A percentile compares a stretch with the other conserved stretches of the same genome.
These are phyloP conservation scores for Chaetomium fimeti DNA, from an alignment of 495 filamentous ascomycete species.

Conservation along the genomic window DNA sequence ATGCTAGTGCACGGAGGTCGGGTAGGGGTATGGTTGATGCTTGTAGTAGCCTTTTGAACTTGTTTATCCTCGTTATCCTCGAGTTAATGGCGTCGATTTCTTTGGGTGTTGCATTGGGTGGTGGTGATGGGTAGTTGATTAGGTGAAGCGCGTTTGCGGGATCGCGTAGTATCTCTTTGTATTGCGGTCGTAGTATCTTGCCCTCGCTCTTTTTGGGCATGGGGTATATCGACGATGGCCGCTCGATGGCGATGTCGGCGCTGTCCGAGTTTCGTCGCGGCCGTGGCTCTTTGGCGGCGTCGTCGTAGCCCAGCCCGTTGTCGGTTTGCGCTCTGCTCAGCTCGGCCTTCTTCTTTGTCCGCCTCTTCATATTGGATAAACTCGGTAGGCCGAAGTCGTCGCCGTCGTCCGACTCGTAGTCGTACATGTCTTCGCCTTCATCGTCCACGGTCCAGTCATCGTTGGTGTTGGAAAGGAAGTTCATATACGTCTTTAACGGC, in stretches of 20 bases:
- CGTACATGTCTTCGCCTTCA: slow-evolving; percentile 65
- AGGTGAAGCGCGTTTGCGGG: slow-evolving; percentile 94
- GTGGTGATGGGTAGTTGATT: slow-evolving; percentile 78
- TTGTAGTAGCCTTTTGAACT: slow-evolving; percentile 94
- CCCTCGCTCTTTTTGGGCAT: slow-evolving; percentile 82
- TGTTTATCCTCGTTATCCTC: slow-evolving; percentile 92
- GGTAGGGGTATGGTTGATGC: slow-evolving; percentile 80
- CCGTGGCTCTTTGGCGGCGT: slow-evolving; percentile 18
- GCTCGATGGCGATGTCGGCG: slow-evolving; percentile 86
- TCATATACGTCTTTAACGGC: slow-evolving; percentile 68
- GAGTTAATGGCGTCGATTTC: slow-evolving; percentile 84
- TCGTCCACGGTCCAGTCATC: slow-evolving; percentile 71
- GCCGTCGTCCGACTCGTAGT: slow-evolving; percentile 73
- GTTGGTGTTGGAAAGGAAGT: slow-evolving; percentile 70
- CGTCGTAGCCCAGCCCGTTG: slow-evolving; percentile 12
- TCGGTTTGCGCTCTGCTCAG: slow-evolving; percentile 32
- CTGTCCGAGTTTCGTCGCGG: slow-evolving; percentile 63
- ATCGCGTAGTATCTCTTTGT: slow-evolving; percentile 93
- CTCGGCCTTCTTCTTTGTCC: slow-evolving; percentile 55
- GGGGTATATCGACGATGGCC: slow-evolving; percentile 84
- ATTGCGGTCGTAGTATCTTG: slow-evolving; percentile 94
- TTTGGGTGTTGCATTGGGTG: slow-evolving; percentile 73
- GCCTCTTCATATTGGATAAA: slow-evolving; percentile 79
- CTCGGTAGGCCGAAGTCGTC: slow-evolving; percentile 94
- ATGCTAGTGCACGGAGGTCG: slow-evolving; percentile 80